Conservation (phyloP, 148 eudicot species). For the Amaranthus cruentus region DNA sequence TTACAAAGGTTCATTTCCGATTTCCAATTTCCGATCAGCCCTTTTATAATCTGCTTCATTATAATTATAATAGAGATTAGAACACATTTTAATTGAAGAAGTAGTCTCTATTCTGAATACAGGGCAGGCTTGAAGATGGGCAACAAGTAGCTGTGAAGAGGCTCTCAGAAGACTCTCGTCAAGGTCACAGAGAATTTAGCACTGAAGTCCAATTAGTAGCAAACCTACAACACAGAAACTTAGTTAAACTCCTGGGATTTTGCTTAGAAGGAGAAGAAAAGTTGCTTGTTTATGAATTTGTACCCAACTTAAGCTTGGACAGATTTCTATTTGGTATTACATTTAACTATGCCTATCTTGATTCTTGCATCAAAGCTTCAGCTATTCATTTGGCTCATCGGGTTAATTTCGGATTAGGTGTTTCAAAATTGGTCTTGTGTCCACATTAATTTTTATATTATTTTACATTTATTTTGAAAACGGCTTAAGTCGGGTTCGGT, state of each 20-base stretch:
- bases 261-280: conserved; percentile 23
- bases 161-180: conserved; percentile 25
- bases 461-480: too few relatives aligned
- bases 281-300: conserved; percentile 5
- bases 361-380: too few relatives aligned
- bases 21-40: too few relatives aligned
- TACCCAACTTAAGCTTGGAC: conserved; percentile 16
- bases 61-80: too few relatives aligned
- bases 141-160: conserved; percentile 26
- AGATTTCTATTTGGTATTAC: conserved; percentile 22
- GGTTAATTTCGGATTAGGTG: too few relatives aligned
- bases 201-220: conserved; percentile 27
- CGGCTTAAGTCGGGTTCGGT: too few relatives aligned
- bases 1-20: too few relatives aligned
- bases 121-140: conserved; percentile 23
- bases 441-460: too few relatives aligned
- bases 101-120: neutral
- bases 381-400: too few relatives aligned
- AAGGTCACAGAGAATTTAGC: conserved; percentile 22
- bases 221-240: conserved; percentile 31
- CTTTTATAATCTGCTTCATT: too few relatives aligned
- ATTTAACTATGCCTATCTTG: neutral
- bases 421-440: too few relatives aligned
- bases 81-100: too few relatives aligned
- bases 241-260: conserved; percentile 29